Conservation (phyloP, 306 rosid species). For the Gleditsia sinensis region DNA sequence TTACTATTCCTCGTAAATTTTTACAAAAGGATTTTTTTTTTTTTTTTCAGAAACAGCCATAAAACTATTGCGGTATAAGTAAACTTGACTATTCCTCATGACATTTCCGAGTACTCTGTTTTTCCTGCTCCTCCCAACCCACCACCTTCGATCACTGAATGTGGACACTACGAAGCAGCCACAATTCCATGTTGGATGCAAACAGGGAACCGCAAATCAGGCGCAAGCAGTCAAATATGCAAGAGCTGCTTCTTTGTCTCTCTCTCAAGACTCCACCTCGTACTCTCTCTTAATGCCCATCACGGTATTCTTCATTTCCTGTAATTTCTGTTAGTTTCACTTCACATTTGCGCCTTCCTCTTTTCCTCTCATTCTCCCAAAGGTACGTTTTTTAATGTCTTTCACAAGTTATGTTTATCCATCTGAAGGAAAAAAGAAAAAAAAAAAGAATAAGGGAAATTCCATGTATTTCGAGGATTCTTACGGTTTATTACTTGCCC, state of each 20-base stretch:
- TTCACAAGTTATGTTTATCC: background rate
- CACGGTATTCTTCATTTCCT: background rate
- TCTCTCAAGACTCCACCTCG: background rate
- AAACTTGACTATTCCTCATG: slow-evolving; percentile 31
- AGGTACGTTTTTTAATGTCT: slow-evolving; percentile 4
- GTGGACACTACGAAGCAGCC: slow-evolving; percentile 13
- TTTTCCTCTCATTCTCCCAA: slow-evolving; percentile 3
- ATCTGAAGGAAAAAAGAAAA: background rate
- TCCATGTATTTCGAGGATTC: background rate
- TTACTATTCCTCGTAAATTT: background rate
- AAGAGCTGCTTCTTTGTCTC: background rate
- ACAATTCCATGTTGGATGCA: background rate
- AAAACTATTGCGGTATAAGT: background rate
- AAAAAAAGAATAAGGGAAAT: background rate
- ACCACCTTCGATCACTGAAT: background rate
- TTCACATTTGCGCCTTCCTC: background rate
- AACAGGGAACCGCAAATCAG: background rate
- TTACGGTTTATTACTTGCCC: background rate
- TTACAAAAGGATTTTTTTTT: background rate
- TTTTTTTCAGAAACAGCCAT: background rate
- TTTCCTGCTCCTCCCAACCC: background rate
- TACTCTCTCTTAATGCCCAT: background rate
- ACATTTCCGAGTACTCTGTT: slow-evolving; percentile 16
- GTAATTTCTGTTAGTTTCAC: background rate
- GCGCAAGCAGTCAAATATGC: slow-evolving; percentile 17